Base-by-base conservation (phyloP, 2,329 filamentous ascomycete species). In the Thelonectria discophora region DNA sequence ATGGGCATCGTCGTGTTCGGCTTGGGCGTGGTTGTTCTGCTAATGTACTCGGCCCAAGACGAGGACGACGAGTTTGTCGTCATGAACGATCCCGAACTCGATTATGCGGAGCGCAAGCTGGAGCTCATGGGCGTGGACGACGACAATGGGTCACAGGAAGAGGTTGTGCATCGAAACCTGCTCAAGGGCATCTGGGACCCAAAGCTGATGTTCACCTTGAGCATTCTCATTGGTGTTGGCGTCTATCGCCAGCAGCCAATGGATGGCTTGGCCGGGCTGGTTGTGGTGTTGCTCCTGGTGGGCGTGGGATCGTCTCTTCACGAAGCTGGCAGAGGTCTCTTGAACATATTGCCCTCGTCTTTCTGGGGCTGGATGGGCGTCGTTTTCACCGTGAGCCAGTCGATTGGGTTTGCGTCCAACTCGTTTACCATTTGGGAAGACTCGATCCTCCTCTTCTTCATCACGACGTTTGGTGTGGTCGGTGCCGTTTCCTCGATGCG, bases 391-490 rank as follows among this genome's bases (percentile, higher is more conserved):
- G 76, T 93, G n/a, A 88, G 90, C 63, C 92, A 97, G 73, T 96
- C 93, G n/a, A 81, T 92, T 53, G 94, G 95, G 8, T 99, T 98
- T 75, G 94, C 94, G 0, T 95, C 95, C 3, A 99, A 99, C 78
- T 99, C 95, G 0, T 99, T 94, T 78, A 98, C 94, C 0, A 97
- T 99, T 67, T 99, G 95, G 94, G 95, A 99, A 79, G 95, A 99
- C 73, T 91, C 93, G 13, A 97, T 97, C 58, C 84, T 97, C 5
- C 83, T 97, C 3, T 97, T 97, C 80, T 94, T 98, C 79, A 86
- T 97, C 60, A 88, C 88, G 2, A 95, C 94, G 0, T 97, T 98
- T 74, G 94, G 93, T 30, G 77, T 93, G 7, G 83, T 90, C n/a
- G 87, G 90, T 37, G 85, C 90, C 12, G 77, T 92, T 12, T 88